Conservation (phyloP, 164 flowering plant species). For the Akebia trifoliata region DNA sequence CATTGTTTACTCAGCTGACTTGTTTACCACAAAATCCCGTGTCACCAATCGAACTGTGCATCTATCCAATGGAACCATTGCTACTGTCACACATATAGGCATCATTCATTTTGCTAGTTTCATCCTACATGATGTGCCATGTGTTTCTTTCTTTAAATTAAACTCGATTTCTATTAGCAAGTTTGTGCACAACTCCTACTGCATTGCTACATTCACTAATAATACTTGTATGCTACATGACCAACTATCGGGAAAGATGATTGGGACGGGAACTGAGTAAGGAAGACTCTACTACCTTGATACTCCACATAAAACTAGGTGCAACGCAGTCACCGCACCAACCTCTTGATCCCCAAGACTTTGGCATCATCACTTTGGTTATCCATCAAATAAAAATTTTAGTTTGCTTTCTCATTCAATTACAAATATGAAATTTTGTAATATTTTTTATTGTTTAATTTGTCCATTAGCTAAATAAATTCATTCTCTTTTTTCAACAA, state of each 20-base stretch:
- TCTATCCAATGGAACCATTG: too few relatives aligned
- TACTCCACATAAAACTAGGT: neutral
- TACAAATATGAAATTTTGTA: neutral
- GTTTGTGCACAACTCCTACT: neutral
- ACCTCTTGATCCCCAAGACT: constrained; percentile 4
- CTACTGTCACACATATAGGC: too few relatives aligned
- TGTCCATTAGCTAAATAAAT: constrained; percentile 24
- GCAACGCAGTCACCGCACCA: neutral
- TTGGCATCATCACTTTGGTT: constrained; percentile 22
- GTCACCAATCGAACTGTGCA: too few relatives aligned
- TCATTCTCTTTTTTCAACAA: neutral
- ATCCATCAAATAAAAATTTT: constrained; percentile 10
- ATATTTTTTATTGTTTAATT: constrained; percentile 6
- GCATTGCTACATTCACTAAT: constrained; percentile 5
- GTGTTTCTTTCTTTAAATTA: constrained; percentile 15
- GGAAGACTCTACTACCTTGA: constrained; percentile 19
- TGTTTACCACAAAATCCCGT: too few relatives aligned
- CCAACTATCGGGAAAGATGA: constrained; percentile 17
- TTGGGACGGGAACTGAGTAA: constrained; percentile 18
- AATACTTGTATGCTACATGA: constrained; percentile 15
- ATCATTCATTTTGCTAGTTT: constrained; percentile 7
- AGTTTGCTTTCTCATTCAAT: neutral
- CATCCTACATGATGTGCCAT: constrained; percentile 17
- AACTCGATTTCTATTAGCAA: constrained; percentile 18
- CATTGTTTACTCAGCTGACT: too few relatives aligned